phyloP scores from a whole-genome alignment of 2,329 filamentous ascomycete species.

The Metarhizium sp. region DNA sequence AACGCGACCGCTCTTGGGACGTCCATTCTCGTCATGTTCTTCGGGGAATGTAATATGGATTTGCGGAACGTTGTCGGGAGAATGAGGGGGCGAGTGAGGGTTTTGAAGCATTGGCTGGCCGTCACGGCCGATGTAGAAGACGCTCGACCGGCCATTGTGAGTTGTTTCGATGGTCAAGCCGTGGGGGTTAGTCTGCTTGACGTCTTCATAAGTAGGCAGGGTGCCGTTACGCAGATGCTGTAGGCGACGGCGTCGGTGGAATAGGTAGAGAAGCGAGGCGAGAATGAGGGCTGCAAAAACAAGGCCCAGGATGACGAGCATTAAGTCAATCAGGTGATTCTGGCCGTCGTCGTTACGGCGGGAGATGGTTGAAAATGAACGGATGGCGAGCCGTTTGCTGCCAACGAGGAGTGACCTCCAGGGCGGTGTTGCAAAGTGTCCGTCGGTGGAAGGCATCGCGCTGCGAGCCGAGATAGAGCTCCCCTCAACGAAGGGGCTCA shows the following conservation, averaged over 20 bases:
- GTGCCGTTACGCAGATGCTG: slow-evolving; percentile 38
- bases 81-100: slow-evolving; percentile 64
- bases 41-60: slow-evolving; percentile 98
- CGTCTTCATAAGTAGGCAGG: slow-evolving; percentile 63
- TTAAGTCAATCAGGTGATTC: slow-evolving; percentile 61
- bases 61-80: slow-evolving; percentile 78
- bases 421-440: slow-evolving; percentile 5
- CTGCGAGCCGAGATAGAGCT: slow-evolving; percentile 6
- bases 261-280: slow-evolving; percentile 57
- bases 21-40: slow-evolving; percentile 80
- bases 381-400: slow-evolving; percentile 4
- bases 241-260: slow-evolving; percentile 55
- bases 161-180: slow-evolving; percentile 50
- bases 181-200: slow-evolving; percentile 41
- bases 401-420: slow-evolving; percentile 7
- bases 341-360: slow-evolving; percentile 28
- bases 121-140: slow-evolving; percentile 73
- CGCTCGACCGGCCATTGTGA: slow-evolving; percentile 50
- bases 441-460: slow-evolving; percentile 5
- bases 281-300: slow-evolving; percentile 63
- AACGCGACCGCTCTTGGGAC: slow-evolving; percentile 74
- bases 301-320: slow-evolving; percentile 72
- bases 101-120: slow-evolving; percentile 65
- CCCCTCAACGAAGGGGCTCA: neutral
- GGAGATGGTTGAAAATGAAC: slow-evolving; percentile 5